A percentile compares a stretch with the other conserved stretches of the same genome.
These are phyloP conservation scores for Tulasnella sp. DNA, from an alignment of 768 basidiomycete genomes.

Conservation along the genomic window DNA sequence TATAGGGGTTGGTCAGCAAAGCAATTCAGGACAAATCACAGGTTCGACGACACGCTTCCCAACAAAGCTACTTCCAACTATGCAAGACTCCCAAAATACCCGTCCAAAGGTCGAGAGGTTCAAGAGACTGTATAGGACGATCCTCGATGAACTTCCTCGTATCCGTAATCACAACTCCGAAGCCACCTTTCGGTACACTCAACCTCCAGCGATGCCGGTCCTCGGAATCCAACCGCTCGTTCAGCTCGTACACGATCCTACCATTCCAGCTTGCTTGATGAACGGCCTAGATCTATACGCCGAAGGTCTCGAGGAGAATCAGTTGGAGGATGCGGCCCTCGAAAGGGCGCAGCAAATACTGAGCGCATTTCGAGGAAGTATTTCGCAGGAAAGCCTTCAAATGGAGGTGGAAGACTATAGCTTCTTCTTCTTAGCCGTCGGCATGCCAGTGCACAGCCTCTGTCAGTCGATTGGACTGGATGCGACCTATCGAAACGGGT, in stretches of 20 bases:
- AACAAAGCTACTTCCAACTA: too few relatives aligned
- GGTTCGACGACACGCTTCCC: too few relatives aligned
- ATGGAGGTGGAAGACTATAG: not conserved
- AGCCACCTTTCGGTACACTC: not conserved
- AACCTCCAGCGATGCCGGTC: not conserved
- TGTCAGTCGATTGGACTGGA: not conserved
- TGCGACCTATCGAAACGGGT: not conserved
- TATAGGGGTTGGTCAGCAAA: too few relatives aligned
- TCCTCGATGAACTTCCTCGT: not conserved
- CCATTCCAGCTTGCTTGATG: not conserved
- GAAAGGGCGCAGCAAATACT: not conserved
- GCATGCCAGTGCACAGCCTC: not conserved
- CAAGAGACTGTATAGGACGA: not conserved
- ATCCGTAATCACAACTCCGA: not conserved
- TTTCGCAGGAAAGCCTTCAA: not conserved
- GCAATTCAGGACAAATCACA: too few relatives aligned
- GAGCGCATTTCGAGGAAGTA: not conserved
- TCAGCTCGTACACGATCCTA: not conserved
- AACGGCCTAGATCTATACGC: not conserved
- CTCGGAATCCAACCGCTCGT: not conserved
- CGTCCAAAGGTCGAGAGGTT: not conserved
- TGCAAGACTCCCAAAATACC: too few relatives aligned
- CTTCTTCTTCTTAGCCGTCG: not conserved
- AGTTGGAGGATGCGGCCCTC: not conserved
- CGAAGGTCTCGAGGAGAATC: not conserved